Evolutionary conservation across 495 filamentous ascomycete species (phyloP), one percentile per base, ranked within the genome.

Genomic region (Aspergillus avenaceus): DNA sequence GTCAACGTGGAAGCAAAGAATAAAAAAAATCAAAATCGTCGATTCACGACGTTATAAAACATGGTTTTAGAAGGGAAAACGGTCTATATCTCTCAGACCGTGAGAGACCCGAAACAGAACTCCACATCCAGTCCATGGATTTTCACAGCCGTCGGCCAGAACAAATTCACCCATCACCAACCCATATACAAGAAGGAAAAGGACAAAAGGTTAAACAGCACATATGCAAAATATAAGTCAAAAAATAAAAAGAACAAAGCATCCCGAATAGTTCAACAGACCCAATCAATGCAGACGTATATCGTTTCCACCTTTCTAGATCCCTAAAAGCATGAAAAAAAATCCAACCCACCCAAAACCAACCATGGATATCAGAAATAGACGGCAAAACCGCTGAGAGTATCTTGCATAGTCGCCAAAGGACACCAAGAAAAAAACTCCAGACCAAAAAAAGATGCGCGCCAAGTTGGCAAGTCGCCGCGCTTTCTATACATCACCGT

Each of bases 301-400:
- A 73, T 76, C 73, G 71, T 76, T 74, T 73, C 73, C 73, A 67
- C 70, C 72, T 74, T 64, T 69, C 73, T 76, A 76, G 61, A 71
- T 69, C 67, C 64, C 61, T 57, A 65, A 67, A 68, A 69, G 62
- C 50, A 55, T 62, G 51, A 66, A 53, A 53, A 60, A 55, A 69
- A 60, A 66, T 60, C 69, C 70, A 59, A 67, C 63, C 71, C 62
- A 60, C 59, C 66, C 70, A 58, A 52, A 58, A 64, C 52, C 56
- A 59, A 58, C 51, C 50, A 60, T 65, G 60, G 52, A 70, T 61
- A 64, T 58, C 60, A 38, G 34, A 38, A 38, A 38, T 16, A 38
- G 34, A 38, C 60, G 60, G 57, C 50, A 65, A 62, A n/a, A 64
- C 53, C 45, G 58, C 54, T 59, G 49, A 55, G 50, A 45, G 50